These are phyloP conservation scores for Penicillium maclennaniae DNA, from an alignment of 495 filamentous ascomycete species.

Conservation along the genomic window DNA sequence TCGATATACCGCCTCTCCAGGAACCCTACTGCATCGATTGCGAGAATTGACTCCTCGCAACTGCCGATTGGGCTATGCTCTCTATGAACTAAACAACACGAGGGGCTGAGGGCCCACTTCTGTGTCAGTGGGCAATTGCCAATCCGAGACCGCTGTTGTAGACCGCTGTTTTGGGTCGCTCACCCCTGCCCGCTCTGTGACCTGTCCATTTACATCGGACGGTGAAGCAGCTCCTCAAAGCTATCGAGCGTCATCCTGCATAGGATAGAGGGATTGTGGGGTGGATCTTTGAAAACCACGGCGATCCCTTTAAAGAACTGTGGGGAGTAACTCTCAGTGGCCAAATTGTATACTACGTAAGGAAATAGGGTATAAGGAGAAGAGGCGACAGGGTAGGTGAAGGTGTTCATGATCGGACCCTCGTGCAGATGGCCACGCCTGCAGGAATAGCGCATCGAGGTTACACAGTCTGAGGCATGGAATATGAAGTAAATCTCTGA, in stretches of 20 bases:
- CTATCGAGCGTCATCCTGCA: constrained; percentile 11
- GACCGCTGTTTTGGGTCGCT: constrained; percentile 15
- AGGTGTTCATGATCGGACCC: neutral
- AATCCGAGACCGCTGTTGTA: constrained; percentile 7
- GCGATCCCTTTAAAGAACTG: neutral
- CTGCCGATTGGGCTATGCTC: neutral
- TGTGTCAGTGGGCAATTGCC: neutral
- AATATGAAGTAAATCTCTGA: neutral
- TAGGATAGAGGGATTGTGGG: neutral
- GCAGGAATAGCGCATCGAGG: constrained; percentile 1
- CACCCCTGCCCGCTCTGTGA: constrained; percentile 1
- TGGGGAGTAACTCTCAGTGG: neutral
- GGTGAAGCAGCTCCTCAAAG: neutral
- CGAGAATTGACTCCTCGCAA: neutral
- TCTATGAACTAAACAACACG: neutral
- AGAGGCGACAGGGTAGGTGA: neutral
- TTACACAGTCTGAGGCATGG: constrained; percentile 8
- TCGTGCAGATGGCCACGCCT: neutral
- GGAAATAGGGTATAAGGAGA: neutral
- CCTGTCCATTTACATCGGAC: constrained; percentile 1
- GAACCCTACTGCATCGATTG: neutral
- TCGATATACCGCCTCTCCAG: constrained; percentile 10
- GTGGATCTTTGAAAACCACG: neutral
- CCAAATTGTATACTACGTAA: neutral
- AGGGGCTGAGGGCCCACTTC: neutral